Conservation (phyloP, 2,329 filamentous ascomycete species). For the Whalleya microplaca region DNA sequence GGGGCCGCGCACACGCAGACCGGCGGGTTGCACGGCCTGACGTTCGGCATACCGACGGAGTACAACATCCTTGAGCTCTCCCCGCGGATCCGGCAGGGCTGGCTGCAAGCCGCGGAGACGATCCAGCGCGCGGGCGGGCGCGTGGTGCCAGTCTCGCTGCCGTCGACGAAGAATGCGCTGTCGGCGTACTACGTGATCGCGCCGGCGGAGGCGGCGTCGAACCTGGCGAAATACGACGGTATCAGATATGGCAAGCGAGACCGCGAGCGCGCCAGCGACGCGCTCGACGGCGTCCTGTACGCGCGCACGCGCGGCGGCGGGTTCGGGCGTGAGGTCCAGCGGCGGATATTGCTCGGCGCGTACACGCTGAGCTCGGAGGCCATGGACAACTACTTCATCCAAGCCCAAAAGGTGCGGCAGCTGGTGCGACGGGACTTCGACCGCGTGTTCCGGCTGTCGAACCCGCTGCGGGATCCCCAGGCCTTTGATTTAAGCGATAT, state of each 20-base stretch:
- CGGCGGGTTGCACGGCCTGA: constrained; percentile 40
- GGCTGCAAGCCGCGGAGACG: constrained; percentile 63
- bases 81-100: constrained; percentile 68
- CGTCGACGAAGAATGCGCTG: constrained; percentile 81
- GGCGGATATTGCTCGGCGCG: constrained; percentile 85
- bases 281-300: constrained; percentile 69
- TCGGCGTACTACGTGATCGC: constrained; percentile 96
- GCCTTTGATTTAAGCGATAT: constrained; percentile 65
- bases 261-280: constrained; percentile 50
- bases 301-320: constrained; percentile 72
- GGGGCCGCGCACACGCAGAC: constrained; percentile 11
- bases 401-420: constrained; percentile 85
- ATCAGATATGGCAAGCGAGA: constrained; percentile 80
- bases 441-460: constrained; percentile 68
- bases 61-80: constrained; percentile 89
- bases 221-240: constrained; percentile 95
- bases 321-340: constrained; percentile 83
- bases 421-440: constrained; percentile 89
- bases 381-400: constrained; percentile 95
- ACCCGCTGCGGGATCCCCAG: constrained; percentile 64
- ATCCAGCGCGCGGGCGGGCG: constrained; percentile 70
- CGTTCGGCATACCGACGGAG: constrained; percentile 67
- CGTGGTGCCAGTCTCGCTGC: constrained; percentile 77
- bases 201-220: constrained; percentile 92
- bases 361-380: constrained; percentile 89